These are phyloP conservation scores for Parsonsia alboflavescens DNA, from an alignment of 257 asterid species.

Conservation along the genomic window DNA sequence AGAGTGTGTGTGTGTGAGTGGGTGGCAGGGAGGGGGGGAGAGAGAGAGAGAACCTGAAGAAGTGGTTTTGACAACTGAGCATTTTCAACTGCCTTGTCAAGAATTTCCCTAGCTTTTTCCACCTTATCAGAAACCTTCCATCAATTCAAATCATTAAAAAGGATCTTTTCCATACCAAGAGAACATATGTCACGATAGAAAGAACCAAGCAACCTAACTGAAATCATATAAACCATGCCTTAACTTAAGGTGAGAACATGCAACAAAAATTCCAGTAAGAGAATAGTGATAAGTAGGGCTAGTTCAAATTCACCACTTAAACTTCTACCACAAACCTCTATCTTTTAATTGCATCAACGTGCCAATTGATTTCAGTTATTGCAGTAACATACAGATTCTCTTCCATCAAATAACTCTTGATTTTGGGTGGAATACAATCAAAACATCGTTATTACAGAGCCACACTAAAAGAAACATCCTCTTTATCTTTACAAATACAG, in stretches of 20 bases:
- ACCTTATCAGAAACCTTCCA: conserved; percentile 57
- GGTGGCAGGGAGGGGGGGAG: not conserved
- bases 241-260: not conserved
- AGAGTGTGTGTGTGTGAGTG: conserved; percentile 1
- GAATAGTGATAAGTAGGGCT: not conserved
- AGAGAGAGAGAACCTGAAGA: conserved; percentile 57
- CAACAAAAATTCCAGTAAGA: not conserved
- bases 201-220: not conserved
- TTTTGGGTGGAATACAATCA: too few relatives aligned
- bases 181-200: not conserved
- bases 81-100: conserved; percentile 65
- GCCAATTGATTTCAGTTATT: too few relatives aligned
- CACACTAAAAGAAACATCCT: too few relatives aligned
- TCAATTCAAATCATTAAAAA: not conserved
- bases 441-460: too few relatives aligned
- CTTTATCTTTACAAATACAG: too few relatives aligned
- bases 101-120: conserved; percentile 47
- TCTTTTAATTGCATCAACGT: too few relatives aligned
- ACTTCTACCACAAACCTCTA: not conserved
- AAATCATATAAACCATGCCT: not conserved
- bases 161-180: not conserved
- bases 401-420: too few relatives aligned
- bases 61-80: conserved; percentile 78
- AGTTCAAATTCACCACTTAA: not conserved
- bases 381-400: too few relatives aligned